phyloP scores from a whole-genome alignment of 805 yeast species.

The Wickerhamiella hasegawae region DNA sequence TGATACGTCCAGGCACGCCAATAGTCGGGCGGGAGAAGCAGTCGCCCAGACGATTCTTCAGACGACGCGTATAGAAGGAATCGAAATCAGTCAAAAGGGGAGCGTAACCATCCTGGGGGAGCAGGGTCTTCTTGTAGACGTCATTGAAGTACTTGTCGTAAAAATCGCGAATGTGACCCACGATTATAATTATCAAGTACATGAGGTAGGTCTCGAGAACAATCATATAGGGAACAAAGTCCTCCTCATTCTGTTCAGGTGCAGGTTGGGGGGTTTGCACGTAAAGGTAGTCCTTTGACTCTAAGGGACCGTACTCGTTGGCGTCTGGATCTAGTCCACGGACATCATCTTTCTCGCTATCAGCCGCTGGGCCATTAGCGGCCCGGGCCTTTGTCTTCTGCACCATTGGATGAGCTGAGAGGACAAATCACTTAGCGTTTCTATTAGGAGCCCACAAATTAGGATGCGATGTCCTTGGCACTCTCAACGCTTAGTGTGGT shows the following conservation, averaged over 20 bases:
- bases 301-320: constrained; percentile 57
- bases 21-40: constrained; percentile 93
- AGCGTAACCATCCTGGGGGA: constrained; percentile 78
- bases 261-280: constrained; percentile 32
- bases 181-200: constrained; percentile 66
- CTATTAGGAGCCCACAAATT: no score
- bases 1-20: constrained; percentile 92
- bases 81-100: constrained; percentile 94
- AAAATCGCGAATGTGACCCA: constrained; percentile 85
- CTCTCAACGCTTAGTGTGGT: no score
- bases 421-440: no score
- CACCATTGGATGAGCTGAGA: no score
- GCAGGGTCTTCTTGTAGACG: constrained; percentile 43
- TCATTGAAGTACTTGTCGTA: constrained; percentile 63
- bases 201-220: constrained; percentile 71
- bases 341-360: no score
- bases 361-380: no score
- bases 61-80: constrained; percentile 79
- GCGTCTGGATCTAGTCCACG: constrained; percentile 2
- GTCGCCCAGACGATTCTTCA: constrained; percentile 82
- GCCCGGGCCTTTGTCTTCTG: no score
- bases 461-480: no score
- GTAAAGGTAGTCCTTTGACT: constrained; percentile 49
- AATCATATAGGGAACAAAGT: constrained; percentile 63
- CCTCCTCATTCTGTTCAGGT: constrained; percentile 25